Evolutionary conservation across 805 yeast genomes (phyloP).

Genomic region (Cyberlindnera saturnus): DNA sequence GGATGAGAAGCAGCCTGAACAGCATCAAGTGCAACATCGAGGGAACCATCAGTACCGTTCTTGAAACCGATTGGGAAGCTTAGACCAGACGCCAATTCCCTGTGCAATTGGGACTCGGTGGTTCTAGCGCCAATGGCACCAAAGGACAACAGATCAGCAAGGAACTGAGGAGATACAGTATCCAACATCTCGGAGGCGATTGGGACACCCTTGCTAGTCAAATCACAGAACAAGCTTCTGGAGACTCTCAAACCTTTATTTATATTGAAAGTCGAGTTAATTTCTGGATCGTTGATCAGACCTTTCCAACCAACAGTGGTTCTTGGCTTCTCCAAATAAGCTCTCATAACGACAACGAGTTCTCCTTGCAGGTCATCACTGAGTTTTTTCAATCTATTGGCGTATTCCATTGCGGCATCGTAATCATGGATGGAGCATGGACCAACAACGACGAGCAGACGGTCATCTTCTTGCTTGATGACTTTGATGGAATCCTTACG

Average conservation of each 20-base stretch:
- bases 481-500: slow-evolving; percentile 75
- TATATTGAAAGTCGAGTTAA: slow-evolving; percentile 86
- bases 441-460: slow-evolving; percentile 83
- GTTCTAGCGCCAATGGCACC: slow-evolving; percentile 99
- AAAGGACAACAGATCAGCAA: slow-evolving; percentile 82
- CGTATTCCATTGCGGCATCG: slow-evolving; percentile 84
- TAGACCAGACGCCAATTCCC: slow-evolving; percentile 95
- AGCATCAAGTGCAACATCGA: slow-evolving; percentile 92
- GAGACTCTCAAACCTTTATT: slow-evolving; percentile 89
- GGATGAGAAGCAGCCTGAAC: slow-evolving; percentile 85
- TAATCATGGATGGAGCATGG: slow-evolving; percentile 97
- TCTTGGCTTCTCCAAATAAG: slow-evolving; percentile 96
- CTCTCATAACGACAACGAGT: slow-evolving; percentile 88
- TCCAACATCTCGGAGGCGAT: slow-evolving; percentile 98
- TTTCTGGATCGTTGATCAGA: slow-evolving; percentile 92
- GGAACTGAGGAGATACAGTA: slow-evolving; percentile 94
- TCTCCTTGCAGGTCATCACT: slow-evolving; percentile 71
- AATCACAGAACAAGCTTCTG: slow-evolving; percentile 75
- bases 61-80: slow-evolving; percentile 99
- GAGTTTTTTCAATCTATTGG: slow-evolving; percentile 56
- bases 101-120: slow-evolving; percentile 95
- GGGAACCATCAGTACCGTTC: slow-evolving; percentile 95
- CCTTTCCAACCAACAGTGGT: slow-evolving; percentile 99
- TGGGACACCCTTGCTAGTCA: slow-evolving; percentile 77
- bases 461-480: slow-evolving; percentile 71